Conservation (phyloP, 345 rosid genomes). For the Citrus unshiu region DNA sequence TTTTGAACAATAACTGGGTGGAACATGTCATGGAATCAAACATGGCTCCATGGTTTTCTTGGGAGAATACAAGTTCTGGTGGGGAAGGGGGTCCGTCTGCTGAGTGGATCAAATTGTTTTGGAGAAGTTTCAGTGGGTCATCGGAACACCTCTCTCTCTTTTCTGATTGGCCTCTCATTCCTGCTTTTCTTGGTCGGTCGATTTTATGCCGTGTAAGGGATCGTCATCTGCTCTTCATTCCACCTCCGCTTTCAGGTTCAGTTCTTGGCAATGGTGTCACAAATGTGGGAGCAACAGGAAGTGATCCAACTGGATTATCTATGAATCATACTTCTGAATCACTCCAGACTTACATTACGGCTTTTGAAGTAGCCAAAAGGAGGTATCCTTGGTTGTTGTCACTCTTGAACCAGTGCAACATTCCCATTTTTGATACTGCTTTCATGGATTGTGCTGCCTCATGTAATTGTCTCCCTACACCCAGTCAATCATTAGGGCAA, state of each 20-base stretch:
- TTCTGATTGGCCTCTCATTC: slow-evolving; percentile 90
- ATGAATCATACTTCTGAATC: slow-evolving; percentile 34
- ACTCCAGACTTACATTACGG: slow-evolving; percentile 44
- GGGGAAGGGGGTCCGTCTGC: slow-evolving; percentile 80
- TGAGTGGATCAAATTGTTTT: slow-evolving; percentile 83
- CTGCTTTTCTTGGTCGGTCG: slow-evolving; percentile 91
- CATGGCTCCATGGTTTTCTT: slow-evolving; percentile 86
- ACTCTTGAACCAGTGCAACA: slow-evolving; percentile 77
- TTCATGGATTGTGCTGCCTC: slow-evolving; percentile 71
- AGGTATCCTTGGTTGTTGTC: slow-evolving; percentile 77
- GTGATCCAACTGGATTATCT: slow-evolving; percentile 32
- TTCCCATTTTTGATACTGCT: slow-evolving; percentile 70
- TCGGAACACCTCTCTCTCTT: slow-evolving; percentile 64
- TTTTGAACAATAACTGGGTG: slow-evolving; percentile 80
- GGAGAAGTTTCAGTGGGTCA: slow-evolving; percentile 72
- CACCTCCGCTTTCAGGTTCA: slow-evolving; percentile 49
- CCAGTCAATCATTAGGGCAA: slow-evolving; percentile 71
- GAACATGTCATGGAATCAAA: slow-evolving; percentile 59
- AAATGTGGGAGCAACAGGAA: slow-evolving; percentile 27
- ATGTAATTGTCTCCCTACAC: slow-evolving; percentile 64
- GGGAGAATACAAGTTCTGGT: slow-evolving; percentile 59
- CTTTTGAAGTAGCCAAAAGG: slow-evolving; percentile 45
- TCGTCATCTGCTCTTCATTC: slow-evolving; percentile 64
- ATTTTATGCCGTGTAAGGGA: slow-evolving; percentile 82
- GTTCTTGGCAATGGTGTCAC: slow-evolving; percentile 23